These are phyloP conservation scores for Chaetomium sp. DNA, from an alignment of 2,329 filamentous ascomycete genomes.

Conservation along the genomic window DNA sequence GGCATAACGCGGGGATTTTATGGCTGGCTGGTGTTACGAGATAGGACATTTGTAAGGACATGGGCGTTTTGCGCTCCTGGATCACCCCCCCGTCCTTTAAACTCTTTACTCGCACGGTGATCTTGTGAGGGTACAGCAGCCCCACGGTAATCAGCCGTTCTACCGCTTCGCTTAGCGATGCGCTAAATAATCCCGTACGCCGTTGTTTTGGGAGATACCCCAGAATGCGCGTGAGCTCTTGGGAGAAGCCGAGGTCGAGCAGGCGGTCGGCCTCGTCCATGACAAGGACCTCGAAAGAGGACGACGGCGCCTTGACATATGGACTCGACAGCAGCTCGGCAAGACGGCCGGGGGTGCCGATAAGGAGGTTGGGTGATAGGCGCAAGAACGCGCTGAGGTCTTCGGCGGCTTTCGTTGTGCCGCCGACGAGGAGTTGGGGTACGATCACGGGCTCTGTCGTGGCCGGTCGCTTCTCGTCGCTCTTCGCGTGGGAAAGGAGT, in stretches of 20 bases:
- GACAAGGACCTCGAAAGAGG: slow-evolving; percentile 85
- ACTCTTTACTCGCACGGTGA: slow-evolving; percentile 85
- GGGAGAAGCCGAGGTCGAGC: slow-evolving; percentile 89
- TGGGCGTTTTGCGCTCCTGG: slow-evolving; percentile 82
- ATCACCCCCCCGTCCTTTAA: slow-evolving; percentile 56
- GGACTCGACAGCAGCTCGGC: slow-evolving; percentile 80
- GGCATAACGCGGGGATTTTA: slow-evolving; percentile 69
- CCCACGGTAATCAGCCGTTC: slow-evolving; percentile 89
- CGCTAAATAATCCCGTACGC: slow-evolving; percentile 88
- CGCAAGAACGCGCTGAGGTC: slow-evolving; percentile 82
- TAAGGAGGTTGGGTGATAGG: slow-evolving; percentile 77
- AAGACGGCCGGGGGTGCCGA: slow-evolving; percentile 84
- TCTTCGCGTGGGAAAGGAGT: slow-evolving; percentile 47
- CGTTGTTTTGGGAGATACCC: slow-evolving; percentile 83
- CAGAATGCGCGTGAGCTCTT: slow-evolving; percentile 80
- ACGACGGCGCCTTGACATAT: slow-evolving; percentile 80
- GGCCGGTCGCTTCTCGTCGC: slow-evolving; percentile 49
- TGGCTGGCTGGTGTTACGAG: slow-evolving; percentile 67
- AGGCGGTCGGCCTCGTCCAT: slow-evolving; percentile 92
- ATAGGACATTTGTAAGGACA: slow-evolving; percentile 89
- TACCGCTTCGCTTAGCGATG: slow-evolving; percentile 91
- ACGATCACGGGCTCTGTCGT: slow-evolving; percentile 52
- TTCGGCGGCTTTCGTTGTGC: slow-evolving; percentile 69
- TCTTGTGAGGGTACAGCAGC: slow-evolving; percentile 87
- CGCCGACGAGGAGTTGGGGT: slow-evolving; percentile 83